Evolutionary conservation across 75 land plant genomes (phyloP), one percentile per base, ranked within the genome.

Genomic region (Cunninghamia lanceolata): DNA sequence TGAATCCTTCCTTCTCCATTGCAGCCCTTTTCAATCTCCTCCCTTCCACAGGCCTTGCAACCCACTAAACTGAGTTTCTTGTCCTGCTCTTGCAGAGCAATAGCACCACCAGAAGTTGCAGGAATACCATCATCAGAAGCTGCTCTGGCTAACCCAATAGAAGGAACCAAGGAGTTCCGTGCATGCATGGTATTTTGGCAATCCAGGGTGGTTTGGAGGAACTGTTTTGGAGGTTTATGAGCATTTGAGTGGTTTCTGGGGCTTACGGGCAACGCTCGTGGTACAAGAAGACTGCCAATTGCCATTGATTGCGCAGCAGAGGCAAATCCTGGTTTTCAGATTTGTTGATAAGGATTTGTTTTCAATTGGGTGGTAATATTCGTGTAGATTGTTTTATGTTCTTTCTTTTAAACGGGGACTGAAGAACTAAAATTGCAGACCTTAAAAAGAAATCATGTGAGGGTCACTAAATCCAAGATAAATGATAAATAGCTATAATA

Each of bases 1-100:
- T 96, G 99, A 53, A 98, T 96, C 83, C 99, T 91, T 19, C 99
- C 99, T 82, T 96, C 94, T 21, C 99, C 99, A 84, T 98, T 95
- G 78, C 99, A 98, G 13, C 99, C 99, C 45, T 84, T 91, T 84
- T 94, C 94, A 19, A 93, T 82, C 82, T 94, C 95, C 86, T 86
- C 89, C 85, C 89, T 95, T 28, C 99, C 99, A 89, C 99, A 98
- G 0, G 92, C 92, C 86, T 93, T 89, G 84, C 99, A 94, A 11
- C 94, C 94, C 30, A 36, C 28, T 36, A 53, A 34, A 50, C 30
- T 46, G n/a, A 0, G 35, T 34, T 32, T 32, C 36, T 32, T 30
- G 10, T 80, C 47, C 43, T 43, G 43, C 42, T 77, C 80, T 39
- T 77, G 38, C 21, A 77, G 21, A 7, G 82, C 25, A 40, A 6